A percentile compares a stretch with the other conserved stretches of the same genome.
Conservation (phyloP, 306 rosid genomes). For the Adenanthera pavonina region DNA sequence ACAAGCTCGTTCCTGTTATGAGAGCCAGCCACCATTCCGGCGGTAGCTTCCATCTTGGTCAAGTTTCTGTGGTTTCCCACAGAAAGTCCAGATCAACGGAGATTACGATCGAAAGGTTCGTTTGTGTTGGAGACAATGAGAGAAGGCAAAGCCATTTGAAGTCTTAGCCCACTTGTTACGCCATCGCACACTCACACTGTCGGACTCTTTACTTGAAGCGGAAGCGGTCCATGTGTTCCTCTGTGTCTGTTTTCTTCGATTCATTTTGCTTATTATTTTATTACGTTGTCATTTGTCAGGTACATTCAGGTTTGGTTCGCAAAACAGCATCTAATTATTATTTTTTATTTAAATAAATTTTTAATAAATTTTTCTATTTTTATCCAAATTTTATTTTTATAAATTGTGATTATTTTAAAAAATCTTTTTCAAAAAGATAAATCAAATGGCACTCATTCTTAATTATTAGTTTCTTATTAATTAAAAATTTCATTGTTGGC, state of each 20-base stretch:
- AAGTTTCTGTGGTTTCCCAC: background rate
- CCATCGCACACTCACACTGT: conserved; percentile 48
- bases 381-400: no score
- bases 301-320: no score
- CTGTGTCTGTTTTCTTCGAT: background rate
- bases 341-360: no score
- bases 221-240: background rate
- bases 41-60: conserved; percentile 77
- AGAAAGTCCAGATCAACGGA: conserved; percentile 37
- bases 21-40: conserved; percentile 97
- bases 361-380: no score
- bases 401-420: no score
- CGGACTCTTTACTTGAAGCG: background rate
- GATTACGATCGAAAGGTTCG: background rate
- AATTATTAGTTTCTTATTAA: background rate
- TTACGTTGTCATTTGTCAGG: background rate
- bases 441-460: background rate
- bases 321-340: no score
- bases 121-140: conserved; percentile 21
- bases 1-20: conserved; percentile 92
- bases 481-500: background rate
- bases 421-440: no score
- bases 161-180: conserved; percentile 48
- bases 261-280: conserved; percentile 13
- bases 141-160: background rate